These are phyloP conservation scores for Didymella exigua DNA, from an alignment of 2,329 filamentous ascomycete species.

Conservation along the genomic window DNA sequence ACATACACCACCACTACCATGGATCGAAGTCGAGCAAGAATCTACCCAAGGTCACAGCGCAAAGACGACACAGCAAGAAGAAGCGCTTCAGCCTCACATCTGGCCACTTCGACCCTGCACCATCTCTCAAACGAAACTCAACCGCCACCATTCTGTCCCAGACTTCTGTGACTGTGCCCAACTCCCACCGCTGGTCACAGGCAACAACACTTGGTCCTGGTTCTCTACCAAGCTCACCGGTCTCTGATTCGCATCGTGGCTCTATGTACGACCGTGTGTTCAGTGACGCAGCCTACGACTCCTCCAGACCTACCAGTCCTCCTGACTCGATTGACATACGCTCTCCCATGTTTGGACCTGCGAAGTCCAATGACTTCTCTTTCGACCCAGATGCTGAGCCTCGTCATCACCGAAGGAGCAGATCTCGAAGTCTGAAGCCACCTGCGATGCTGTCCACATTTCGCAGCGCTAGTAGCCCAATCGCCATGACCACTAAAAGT, in stretches of 20 bases:
- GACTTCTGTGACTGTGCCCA: slow-evolving; percentile 64
- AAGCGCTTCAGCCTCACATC: slow-evolving; percentile 71
- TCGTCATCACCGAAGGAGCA: slow-evolving; percentile 27
- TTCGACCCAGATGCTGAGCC: slow-evolving; percentile 24
- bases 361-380: slow-evolving; percentile 29
- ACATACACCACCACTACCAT: slow-evolving; percentile 95
- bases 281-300: slow-evolving; percentile 63
- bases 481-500: slow-evolving; percentile 42
- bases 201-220: slow-evolving; percentile 69
- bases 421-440: slow-evolving; percentile 38
- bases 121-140: slow-evolving; percentile 52
- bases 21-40: slow-evolving; percentile 50
- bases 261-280: slow-evolving; percentile 79
- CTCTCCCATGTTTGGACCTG: slow-evolving; percentile 65
- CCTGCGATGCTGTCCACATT: slow-evolving; percentile 37
- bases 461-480: slow-evolving; percentile 42
- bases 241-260: slow-evolving; percentile 70
- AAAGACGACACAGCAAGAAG: slow-evolving; percentile 65
- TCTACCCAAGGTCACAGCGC: slow-evolving; percentile 54
- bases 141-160: slow-evolving; percentile 68
- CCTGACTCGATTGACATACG: slow-evolving; percentile 66
- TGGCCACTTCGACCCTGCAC: slow-evolving; percentile 53
- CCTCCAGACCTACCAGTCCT: slow-evolving; percentile 79
- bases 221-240: slow-evolving; percentile 81
- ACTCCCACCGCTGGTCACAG: slow-evolving; percentile 66